Base-by-base conservation (phyloP, 495 filamentous ascomycete species). In the Ramalina intermedia region DNA sequence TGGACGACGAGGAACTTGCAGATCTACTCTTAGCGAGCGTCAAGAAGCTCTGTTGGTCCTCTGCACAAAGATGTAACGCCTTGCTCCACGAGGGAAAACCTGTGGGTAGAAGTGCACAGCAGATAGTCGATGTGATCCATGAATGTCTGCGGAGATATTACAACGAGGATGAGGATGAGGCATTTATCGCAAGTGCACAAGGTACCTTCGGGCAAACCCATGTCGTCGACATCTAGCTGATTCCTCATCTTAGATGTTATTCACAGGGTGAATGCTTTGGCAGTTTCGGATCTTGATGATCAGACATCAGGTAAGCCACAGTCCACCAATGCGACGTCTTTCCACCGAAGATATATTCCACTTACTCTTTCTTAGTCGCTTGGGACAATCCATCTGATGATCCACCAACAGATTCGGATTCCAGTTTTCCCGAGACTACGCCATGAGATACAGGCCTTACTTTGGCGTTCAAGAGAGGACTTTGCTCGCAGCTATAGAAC, bases 101-200 rank as follows among this genome's bases (percentile, higher is more conserved):
- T 12, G 55, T 70, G 9, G 52, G 58, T 7, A 69, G 61, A 48
- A 54, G 56, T 20, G 55, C 74, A 1, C 61, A 67, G 12, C 55
- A 56, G 4, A 67, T 75, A 35, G 56, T 51, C 4, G 41, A 57
- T 6, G 68, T 71, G 24, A 59, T 74, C 41, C 60, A 61, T 17
- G 59, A 68, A 51, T 74, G 72, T 52, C 48, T 73, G 41, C 50
- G 52, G 1, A 55, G 54, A 0, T 73, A 69, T 52, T 74, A 61
- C 43, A 60, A 58, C n/a, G 61, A 49, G 17, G 70, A 73, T 41
- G 60, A 70, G 17, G 71, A 75, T 17, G 55, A 61, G 46, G 49
- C 60, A 16, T 40, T 58, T 35, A 55, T 66, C 27, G 41, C 46
- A 6, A 58, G 66, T 37, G 66, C 64, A 6, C 63, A 66, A 44